Percentiles rank a stretch among this genome's conserved stretches.
phyloP scores from a whole-genome alignment of 345 rosid genomes.

The Xanthoceras sorbifolium region DNA sequence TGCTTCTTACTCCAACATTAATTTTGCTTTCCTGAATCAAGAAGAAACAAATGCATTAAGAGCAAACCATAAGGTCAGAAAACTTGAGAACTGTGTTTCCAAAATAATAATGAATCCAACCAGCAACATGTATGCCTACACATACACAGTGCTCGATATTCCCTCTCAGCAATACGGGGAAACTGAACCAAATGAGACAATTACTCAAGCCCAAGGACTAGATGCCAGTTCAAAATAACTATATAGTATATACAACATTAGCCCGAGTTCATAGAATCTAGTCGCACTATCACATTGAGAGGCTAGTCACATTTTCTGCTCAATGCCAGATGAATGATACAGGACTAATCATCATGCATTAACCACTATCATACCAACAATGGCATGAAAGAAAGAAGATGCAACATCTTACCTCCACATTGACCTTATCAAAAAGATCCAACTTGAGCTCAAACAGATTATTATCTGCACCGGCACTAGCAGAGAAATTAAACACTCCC shows the following conservation, averaged over 20 bases:
- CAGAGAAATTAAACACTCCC: constrained; percentile 73
- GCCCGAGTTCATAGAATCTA: background rate
- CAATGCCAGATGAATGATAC: background rate
- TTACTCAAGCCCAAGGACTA: background rate
- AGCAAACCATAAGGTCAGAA: background rate
- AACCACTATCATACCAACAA: background rate
- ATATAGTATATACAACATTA: background rate
- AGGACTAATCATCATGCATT: background rate
- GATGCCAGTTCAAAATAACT: constrained; percentile 6
- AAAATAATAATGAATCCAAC: background rate
- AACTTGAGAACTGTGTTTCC: background rate
- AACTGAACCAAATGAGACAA: background rate
- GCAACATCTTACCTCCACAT: constrained; percentile 60
- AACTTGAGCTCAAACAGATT: constrained; percentile 61
- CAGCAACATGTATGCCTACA: background rate
- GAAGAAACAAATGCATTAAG: background rate
- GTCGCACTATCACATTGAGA: background rate
- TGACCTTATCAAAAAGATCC: constrained; percentile 84
- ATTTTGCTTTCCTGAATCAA: constrained; percentile 67
- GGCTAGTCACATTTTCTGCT: background rate
- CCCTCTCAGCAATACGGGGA: background rate
- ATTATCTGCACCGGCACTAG: constrained; percentile 66
- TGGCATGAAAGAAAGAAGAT: background rate
- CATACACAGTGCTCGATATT: background rate
- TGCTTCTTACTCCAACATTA: constrained; percentile 66